Conservation (phyloP, 2,329 filamentous ascomycete genomes). For the Stemphylium lycopersici region DNA sequence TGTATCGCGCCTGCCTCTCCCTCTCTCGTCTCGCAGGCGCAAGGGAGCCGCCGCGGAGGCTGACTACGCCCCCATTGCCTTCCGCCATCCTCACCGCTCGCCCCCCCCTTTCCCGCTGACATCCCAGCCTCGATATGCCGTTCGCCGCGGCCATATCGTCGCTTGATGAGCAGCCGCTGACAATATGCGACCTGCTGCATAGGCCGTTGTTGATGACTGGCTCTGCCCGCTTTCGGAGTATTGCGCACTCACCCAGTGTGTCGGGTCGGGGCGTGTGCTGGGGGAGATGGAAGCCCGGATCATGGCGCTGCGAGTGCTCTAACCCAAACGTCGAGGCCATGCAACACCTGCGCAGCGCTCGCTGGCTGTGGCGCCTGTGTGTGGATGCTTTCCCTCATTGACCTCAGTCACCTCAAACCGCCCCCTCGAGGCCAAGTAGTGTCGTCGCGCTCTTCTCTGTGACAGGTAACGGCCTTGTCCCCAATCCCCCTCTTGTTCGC, state of each 20-base stretch:
- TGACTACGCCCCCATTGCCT: constrained; percentile 19
- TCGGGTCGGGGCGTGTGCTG: constrained; percentile 35
- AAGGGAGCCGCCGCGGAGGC: constrained; percentile 25
- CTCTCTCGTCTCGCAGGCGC: constrained; percentile 14
- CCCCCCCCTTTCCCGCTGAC: constrained; percentile 1
- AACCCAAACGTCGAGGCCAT: constrained; percentile 32
- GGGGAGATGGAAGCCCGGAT: constrained; percentile 36
- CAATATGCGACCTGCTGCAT: constrained; percentile 23
- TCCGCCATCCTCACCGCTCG: constrained; percentile 14
- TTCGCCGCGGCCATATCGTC: constrained; percentile 24
- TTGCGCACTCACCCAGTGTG: constrained; percentile 43
- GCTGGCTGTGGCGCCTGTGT: constrained; percentile 27
- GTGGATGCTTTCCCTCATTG: constrained; percentile 17
- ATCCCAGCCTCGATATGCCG: constrained; percentile 25
- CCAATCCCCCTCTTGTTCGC: constrained; percentile 20
- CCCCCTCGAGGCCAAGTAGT: constrained; percentile 23
- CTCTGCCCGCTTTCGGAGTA: constrained; percentile 42
- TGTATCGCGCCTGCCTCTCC: constrained; percentile 15
- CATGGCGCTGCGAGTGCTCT: constrained; percentile 36
- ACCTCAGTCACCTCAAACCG: constrained; percentile 15
- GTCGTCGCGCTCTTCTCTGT: constrained; percentile 30
- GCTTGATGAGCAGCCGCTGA: constrained; percentile 14
- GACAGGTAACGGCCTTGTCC: constrained; percentile 45
- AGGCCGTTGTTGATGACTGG: constrained; percentile 20
- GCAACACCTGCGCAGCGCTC: constrained; percentile 35